Evolutionary conservation across 1,139 yeast genomes (phyloP).

Genomic region (Debaryomyces sp.): DNA sequence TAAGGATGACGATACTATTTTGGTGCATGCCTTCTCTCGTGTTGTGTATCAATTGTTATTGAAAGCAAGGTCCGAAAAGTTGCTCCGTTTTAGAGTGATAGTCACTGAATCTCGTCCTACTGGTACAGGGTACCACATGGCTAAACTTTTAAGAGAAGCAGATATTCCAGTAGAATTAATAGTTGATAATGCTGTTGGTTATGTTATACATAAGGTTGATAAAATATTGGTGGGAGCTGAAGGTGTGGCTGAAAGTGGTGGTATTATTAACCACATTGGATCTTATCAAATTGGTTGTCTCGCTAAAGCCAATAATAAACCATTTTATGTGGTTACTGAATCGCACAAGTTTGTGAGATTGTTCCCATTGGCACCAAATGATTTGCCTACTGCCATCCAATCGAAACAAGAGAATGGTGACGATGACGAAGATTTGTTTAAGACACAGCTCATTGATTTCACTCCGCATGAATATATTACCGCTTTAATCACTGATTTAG

Average conservation of each 20-base stretch:
- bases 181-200: slow-evolving; percentile 94
- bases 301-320: slow-evolving; percentile 88
- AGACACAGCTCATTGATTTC: slow-evolving; percentile 68
- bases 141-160: slow-evolving; percentile 63
- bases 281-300: slow-evolving; percentile 93
- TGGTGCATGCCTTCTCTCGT: slow-evolving; percentile 92
- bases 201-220: slow-evolving; percentile 87
- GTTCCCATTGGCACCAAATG: slow-evolving; percentile 93
- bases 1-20: slow-evolving; percentile 86
- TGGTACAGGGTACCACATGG: slow-evolving; percentile 78
- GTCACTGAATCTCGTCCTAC: slow-evolving; percentile 94
- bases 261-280: slow-evolving; percentile 94
- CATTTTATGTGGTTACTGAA: slow-evolving; percentile 93
- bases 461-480: slow-evolving; percentile 96
- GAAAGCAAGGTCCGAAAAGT: slow-evolving; percentile 69
- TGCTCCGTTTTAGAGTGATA: slow-evolving; percentile 83
- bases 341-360: slow-evolving; percentile 94
- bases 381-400: slow-evolving; percentile 64
- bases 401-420: slow-evolving; percentile 25
- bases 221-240: slow-evolving; percentile 97
- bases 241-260: slow-evolving; percentile 99
- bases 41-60: slow-evolving; percentile 79
- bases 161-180: slow-evolving; percentile 91
- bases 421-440: slow-evolving; percentile 36
- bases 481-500: slow-evolving; percentile 93